Conservation (phyloP, 163 green algal genomes). For the Chloromonas sp. region DNA sequence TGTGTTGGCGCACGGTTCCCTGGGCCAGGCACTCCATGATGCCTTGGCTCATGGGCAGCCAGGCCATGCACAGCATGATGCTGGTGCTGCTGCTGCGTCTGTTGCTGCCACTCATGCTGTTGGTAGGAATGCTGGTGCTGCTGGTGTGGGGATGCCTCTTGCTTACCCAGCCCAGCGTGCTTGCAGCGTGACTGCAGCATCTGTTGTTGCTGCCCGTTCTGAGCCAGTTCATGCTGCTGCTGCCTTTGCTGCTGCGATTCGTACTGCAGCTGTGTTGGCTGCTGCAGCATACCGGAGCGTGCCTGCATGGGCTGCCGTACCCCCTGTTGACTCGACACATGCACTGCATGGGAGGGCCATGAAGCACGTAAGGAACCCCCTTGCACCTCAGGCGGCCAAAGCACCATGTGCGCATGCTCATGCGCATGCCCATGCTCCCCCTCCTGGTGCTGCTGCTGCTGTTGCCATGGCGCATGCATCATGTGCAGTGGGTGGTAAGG, state of each 20-base stretch:
- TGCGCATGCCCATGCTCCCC: not conserved
- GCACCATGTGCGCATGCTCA: not conserved
- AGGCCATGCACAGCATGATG: not conserved
- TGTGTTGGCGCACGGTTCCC: not conserved
- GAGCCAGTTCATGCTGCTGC: not conserved
- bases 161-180: not conserved
- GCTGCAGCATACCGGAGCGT: not conserved
- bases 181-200: not conserved
- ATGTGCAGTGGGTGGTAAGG: not conserved
- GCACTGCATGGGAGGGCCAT: not conserved
- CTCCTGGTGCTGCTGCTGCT: not conserved
- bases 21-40: too few relatives aligned
- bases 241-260: not conserved
- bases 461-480: not conserved
- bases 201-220: not conserved
- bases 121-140: not conserved
- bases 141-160: not conserved
- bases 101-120: not conserved
- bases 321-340: not conserved
- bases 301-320: not conserved
- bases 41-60: not conserved
- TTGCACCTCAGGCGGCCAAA: too few relatives aligned
- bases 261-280: not conserved
- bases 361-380: not conserved
- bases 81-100: not conserved